phyloP scores from a whole-genome alignment of 352 stramenopile genomes.

The Pythium insidiosum region DNA sequence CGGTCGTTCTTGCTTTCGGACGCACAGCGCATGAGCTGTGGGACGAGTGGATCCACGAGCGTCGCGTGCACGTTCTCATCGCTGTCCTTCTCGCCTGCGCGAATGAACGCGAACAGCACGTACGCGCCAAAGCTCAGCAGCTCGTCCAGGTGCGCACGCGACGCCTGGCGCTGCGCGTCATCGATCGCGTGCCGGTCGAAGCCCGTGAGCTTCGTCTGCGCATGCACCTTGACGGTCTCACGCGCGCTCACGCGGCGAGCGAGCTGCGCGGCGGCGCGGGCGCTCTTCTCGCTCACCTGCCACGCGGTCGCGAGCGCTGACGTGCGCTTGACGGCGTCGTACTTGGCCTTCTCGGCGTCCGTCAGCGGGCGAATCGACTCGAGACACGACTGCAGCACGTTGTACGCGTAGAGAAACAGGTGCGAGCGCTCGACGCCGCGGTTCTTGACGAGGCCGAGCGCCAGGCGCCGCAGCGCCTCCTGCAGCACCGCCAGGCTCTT shows the following conservation, averaged over 20 bases:
- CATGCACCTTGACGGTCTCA: conserved; percentile 40
- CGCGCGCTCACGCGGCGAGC: conserved; percentile 43
- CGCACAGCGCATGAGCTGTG: conserved; percentile 87
- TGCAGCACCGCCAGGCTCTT: conserved; percentile 51
- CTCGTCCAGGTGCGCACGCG: conserved; percentile 63
- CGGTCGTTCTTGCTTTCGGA: conserved; percentile 88
- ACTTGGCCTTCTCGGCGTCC: conserved; percentile 61
- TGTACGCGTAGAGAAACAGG: conserved; percentile 80
- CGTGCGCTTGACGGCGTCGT: conserved; percentile 28
- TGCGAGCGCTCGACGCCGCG: conserved; percentile 77
- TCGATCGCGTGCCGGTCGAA: conserved; percentile 69
- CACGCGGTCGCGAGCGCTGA: conserved; percentile 39
- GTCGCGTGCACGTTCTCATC: conserved; percentile 18
- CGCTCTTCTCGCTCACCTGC: conserved; percentile 80
- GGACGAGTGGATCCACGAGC: conserved; percentile 91
- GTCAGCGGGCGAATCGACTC: conserved; percentile 56
- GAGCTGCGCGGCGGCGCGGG: conserved; percentile 44
- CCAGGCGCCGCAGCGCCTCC: conserved; percentile 73
- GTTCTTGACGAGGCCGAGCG: conserved; percentile 78
- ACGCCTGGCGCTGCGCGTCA: conserved; percentile 30
- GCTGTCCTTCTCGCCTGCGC: conserved; percentile 12
- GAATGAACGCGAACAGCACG: conserved; percentile 67
- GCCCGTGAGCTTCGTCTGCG: conserved; percentile 71
- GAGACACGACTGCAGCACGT: conserved; percentile 70
- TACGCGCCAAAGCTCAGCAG: conserved; percentile 83